phyloP scores from a whole-genome alignment of 1,139 yeast genomes.

The Pneumocystis canis region DNA sequence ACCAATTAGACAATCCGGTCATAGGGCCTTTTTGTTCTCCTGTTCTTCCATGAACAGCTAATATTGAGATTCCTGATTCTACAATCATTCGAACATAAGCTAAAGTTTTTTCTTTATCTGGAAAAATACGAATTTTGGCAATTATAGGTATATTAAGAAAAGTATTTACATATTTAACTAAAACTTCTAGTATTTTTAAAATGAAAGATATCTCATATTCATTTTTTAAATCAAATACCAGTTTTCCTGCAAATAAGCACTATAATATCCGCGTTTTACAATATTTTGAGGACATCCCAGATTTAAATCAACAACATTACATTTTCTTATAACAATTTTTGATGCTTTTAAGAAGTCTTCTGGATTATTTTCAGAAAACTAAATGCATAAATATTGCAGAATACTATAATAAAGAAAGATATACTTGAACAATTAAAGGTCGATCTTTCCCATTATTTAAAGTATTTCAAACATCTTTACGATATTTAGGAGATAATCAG shows the following conservation, averaged over 20 bases:
- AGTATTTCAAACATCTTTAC: conserved; percentile 60
- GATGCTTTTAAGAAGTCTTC: conserved; percentile 74
- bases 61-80: conserved; percentile 86
- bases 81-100: conserved; percentile 85
- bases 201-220: conserved; percentile 58
- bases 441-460: conserved; percentile 69
- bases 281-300: conserved; percentile 98
- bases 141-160: conserved; percentile 55
- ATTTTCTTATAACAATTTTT: conserved; percentile 55
- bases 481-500: conserved; percentile 41
- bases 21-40: conserved; percentile 95
- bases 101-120: conserved; percentile 69
- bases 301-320: conserved; percentile 92
- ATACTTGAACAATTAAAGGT: conserved; percentile 50
- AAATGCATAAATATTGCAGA: conserved; percentile 22
- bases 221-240: conserved; percentile 71
- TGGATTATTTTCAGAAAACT: conserved; percentile 93
- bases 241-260: conserved; percentile 92
- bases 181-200: conserved; percentile 22
- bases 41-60: conserved; percentile 90
- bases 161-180: not conserved
- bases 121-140: conserved; percentile 84
- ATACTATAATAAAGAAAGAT: not conserved
- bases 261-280: conserved; percentile 87
- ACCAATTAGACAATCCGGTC: conserved; percentile 94